Evolutionary conservation across 176 grass and related monocot species (phyloP).

Genomic region (Typha latifolia): DNA sequence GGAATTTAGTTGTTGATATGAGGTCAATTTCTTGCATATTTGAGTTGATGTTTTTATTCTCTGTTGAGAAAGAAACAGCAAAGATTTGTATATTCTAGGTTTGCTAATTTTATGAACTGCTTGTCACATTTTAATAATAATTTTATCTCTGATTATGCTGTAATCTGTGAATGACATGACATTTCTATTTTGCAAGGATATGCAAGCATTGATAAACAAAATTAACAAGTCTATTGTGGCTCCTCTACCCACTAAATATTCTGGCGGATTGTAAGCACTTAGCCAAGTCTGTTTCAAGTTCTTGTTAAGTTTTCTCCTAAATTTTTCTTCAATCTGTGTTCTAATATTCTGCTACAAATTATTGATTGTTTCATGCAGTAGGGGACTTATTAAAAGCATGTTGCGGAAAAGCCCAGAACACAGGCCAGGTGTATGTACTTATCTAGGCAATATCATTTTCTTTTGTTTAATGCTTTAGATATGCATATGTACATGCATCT

Average conservation of each 20-base stretch:
- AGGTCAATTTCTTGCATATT: too few relatives aligned
- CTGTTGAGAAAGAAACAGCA: too few relatives aligned
- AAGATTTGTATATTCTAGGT: too few relatives aligned
- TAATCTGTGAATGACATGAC: neutral
- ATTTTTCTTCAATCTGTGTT: neutral
- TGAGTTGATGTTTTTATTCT: neutral
- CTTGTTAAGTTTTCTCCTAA: neutral
- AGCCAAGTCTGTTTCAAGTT: neutral
- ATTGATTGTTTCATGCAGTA: constrained; percentile 37
- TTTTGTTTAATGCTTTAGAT: constrained; percentile 2
- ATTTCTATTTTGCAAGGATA: constrained; percentile 34
- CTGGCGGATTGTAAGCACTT: constrained; percentile 73
- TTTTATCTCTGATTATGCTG: neutral
- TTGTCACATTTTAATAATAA: too few relatives aligned
- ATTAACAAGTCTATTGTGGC: constrained; percentile 71
- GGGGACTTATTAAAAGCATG: constrained; percentile 94
- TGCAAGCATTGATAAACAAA: constrained; percentile 94
- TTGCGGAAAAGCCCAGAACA: constrained; percentile 76
- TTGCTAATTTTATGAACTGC: too few relatives aligned
- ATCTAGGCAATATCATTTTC: neutral
- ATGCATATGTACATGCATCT: neutral
- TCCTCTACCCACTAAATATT: constrained; percentile 77
- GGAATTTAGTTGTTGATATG: too few relatives aligned
- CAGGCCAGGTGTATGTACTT: constrained; percentile 75
- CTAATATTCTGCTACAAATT: constrained; percentile 7